Conservation (phyloP, 1,139 yeast genomes). For the Yamadazyma dendronema region DNA sequence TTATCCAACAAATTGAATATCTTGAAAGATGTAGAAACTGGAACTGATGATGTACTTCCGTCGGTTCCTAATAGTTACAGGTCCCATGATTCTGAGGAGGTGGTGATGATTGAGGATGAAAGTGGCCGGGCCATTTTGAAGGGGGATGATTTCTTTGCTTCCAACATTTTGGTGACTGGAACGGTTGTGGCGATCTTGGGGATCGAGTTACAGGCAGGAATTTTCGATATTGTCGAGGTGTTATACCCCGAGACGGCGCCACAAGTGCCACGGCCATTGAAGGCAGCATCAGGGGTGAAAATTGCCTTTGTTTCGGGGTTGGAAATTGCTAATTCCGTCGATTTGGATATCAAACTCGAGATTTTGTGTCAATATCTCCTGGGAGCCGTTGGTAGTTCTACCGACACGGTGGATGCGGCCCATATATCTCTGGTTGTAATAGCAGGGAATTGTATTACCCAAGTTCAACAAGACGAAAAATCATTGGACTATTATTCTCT, state of each 20-base stretch:
- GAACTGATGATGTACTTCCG: conserved; percentile 52
- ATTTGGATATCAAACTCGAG: conserved; percentile 49
- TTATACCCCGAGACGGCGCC: conserved; percentile 65
- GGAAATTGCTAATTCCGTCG: conserved; percentile 43
- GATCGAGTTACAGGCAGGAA: conserved; percentile 78
- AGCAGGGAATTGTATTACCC: conserved; percentile 67
- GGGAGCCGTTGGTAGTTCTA: conserved; percentile 59
- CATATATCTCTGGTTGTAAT: conserved; percentile 57
- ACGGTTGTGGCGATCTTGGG: conserved; percentile 84
- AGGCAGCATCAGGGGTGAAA: conserved; percentile 4
- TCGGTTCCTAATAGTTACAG: conserved; percentile 29
- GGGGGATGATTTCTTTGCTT: conserved; percentile 54
- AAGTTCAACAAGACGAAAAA: conserved; percentile 18
- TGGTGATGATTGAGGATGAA: conserved; percentile 87
- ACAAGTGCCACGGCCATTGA: conserved; percentile 39
- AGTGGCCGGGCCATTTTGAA: conserved; percentile 80
- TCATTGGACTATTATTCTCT: conserved; percentile 32
- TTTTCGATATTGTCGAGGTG: conserved; percentile 81
- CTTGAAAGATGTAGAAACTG: conserved; percentile 71
- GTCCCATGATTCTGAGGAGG: conserved; percentile 20
- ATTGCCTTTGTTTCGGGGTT: conserved; percentile 79
- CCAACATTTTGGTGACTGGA: conserved; percentile 75
- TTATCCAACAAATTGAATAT: conserved; percentile 84
- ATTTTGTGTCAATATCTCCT: conserved; percentile 67
- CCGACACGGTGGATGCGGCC: conserved; percentile 23